These are phyloP conservation scores for Colletotrichum sp. DNA, from an alignment of 2,329 filamentous ascomycete species.

Conservation along the genomic window DNA sequence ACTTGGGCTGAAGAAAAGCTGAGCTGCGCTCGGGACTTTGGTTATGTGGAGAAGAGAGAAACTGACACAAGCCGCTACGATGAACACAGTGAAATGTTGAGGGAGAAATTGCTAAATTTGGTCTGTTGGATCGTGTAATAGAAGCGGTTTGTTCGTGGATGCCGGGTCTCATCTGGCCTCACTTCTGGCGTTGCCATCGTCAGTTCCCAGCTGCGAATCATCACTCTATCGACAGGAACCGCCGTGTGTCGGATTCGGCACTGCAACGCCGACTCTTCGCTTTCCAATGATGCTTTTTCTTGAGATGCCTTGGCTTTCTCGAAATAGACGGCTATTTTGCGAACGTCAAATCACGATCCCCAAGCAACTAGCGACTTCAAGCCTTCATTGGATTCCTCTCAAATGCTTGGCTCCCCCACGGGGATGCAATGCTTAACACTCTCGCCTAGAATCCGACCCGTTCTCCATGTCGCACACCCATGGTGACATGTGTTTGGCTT, in stretches of 20 bases:
- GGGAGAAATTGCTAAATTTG: neutral
- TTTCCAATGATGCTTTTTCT: accelerated
- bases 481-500: neutral
- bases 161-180: neutral
- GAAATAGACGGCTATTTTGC: neutral
- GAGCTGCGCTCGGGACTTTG: neutral
- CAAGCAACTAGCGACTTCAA: neutral
- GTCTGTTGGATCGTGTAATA: neutral
- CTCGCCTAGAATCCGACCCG: neutral
- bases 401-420: neutral
- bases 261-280: neutral
- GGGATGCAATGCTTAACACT: neutral
- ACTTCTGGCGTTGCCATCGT: neutral
- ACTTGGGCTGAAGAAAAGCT: neutral
- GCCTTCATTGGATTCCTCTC: neutral
- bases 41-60: neutral
- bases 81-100: neutral
- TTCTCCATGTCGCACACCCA: neutral
- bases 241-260: neutral
- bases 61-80: neutral
- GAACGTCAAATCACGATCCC: neutral
- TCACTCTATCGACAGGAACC: neutral
- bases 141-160: neutral
- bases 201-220: neutral
- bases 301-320: neutral